Evolutionary conservation across 2,329 filamentous ascomycete genomes (phyloP).

Genomic region (Cercospora sp.): DNA sequence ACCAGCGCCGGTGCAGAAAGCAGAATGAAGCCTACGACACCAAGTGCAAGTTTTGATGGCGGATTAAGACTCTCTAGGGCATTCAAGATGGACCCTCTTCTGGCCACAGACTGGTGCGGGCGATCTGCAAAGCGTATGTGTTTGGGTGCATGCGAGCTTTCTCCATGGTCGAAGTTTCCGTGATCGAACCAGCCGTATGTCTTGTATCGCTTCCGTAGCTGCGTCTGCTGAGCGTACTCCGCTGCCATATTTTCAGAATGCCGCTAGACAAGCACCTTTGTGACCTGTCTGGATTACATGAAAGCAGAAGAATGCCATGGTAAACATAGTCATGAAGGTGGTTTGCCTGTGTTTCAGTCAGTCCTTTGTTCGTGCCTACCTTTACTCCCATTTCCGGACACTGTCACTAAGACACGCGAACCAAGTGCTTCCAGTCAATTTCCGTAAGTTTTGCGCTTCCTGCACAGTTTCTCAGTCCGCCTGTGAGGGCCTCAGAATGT

Average conservation of each 20-base stretch:
- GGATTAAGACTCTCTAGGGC: background rate
- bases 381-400: slow-evolving; percentile 8
- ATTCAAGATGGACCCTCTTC: too few species aligned
- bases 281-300: background rate
- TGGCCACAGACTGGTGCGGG: background rate
- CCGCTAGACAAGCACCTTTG: background rate
- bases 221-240: background rate
- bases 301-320: background rate
- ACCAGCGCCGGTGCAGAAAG: background rate
- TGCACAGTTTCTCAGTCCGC: too few species aligned
- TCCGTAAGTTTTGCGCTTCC: background rate
- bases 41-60: background rate
- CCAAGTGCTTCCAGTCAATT: background rate
- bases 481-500: background rate
- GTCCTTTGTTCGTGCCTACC: slow-evolving; percentile 11
- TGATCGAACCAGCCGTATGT: slow-evolving; percentile 17
- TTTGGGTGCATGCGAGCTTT: background rate
- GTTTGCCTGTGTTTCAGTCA: background rate
- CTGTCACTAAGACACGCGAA: background rate
- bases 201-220: slow-evolving; percentile 2
- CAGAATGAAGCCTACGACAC: background rate
- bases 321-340: background rate
- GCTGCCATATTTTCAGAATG: background rate
- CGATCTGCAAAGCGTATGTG: background rate
- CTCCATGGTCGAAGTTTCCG: slow-evolving; percentile 8